Evolutionary conservation across 1,284 basidiomycete genomes (phyloP), one percentile per base, ranked within the genome.

Genomic region (Sanghuangporus weigelae): DNA sequence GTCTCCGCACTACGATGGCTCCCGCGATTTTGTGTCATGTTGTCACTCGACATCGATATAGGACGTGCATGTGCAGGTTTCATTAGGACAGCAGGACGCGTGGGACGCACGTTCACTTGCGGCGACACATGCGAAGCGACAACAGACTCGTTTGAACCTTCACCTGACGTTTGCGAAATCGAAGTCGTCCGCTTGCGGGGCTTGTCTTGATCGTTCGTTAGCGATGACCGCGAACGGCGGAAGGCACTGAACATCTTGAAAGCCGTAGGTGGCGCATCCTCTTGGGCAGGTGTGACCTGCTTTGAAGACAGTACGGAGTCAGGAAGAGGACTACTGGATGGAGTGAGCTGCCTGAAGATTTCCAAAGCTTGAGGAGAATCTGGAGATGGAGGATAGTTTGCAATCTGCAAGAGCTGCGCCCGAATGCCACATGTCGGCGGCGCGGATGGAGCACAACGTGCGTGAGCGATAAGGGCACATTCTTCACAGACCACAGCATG

Each of bases 391-490:
- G 89, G 88, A 68, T 88, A 88, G 65, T 89, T 85, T 0, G 87
- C 88, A 66, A 89, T 89, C 54, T 84, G 71, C 40, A 91, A 75
- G 14, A 91, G 79, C 70, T 90, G 90, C 1, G 89, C 82, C 59
- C 90, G 89, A 36, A 95, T 80, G 70, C 96, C 91, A 73, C 95
- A 97, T 1, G 88, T 89, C 1, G 87, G 82, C 12, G 90, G 84
- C 0, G 92, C 92, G 55, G 89, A 84, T 31, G 76, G 73, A 1
- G 86, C 84, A 70, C 95, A 98, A 68, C 89, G 86, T 7, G 86
- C 77, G 73, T 98, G 95, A 19, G 90, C 87, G 66, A 98, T 92
- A 63, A 97, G 83, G 63, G 89, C 94, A 76, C 95, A 98, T 68
- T 90, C 86, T 61, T 91, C 89, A 73, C 95, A 98, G 14, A 97